Evolutionary conservation across 331 rosid species (phyloP).

Genomic region (Quercus tomentella): DNA sequence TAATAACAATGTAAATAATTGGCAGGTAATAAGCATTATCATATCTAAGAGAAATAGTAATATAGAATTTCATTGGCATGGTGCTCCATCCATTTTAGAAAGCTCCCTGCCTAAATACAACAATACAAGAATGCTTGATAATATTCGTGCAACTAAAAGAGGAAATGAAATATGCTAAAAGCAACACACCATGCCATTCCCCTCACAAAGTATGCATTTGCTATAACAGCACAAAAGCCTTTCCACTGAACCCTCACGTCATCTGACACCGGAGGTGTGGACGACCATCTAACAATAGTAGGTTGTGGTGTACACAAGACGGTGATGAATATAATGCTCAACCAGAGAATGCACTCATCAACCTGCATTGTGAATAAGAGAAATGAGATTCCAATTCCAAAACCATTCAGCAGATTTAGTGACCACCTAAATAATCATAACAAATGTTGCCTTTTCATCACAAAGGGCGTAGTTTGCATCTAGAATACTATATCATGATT

Average conservation of each 20-base stretch:
- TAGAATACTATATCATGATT: neutral
- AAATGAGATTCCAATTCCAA: neutral
- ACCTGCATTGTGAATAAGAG: constrained; percentile 42
- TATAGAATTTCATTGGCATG: neutral
- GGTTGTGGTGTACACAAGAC: constrained; percentile 61
- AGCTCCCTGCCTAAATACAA: neutral
- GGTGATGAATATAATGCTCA: constrained; percentile 89
- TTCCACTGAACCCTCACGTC: constrained; percentile 86
- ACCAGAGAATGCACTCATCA: constrained; percentile 91
- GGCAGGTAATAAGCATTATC: neutral
- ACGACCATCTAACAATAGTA: constrained; percentile 34
- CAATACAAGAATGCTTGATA: neutral
- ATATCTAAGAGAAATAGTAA: neutral
- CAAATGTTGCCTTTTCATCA: neutral
- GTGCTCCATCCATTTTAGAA: neutral
- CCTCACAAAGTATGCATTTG: constrained; percentile 82
- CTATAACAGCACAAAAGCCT: constrained; percentile 92
- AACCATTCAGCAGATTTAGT: neutral
- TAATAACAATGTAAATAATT: neutral
- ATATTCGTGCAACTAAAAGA: neutral
- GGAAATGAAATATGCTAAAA: neutral
- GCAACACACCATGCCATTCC: constrained; percentile 97
- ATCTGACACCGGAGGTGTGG: constrained; percentile 78
- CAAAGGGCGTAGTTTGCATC: neutral
- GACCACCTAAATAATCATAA: neutral